A percentile compares a stretch with the other conserved stretches of the same genome.
These are phyloP conservation scores for Colletotrichum sp. DNA, from an alignment of 2,329 filamentous ascomycete species.

Conservation along the genomic window DNA sequence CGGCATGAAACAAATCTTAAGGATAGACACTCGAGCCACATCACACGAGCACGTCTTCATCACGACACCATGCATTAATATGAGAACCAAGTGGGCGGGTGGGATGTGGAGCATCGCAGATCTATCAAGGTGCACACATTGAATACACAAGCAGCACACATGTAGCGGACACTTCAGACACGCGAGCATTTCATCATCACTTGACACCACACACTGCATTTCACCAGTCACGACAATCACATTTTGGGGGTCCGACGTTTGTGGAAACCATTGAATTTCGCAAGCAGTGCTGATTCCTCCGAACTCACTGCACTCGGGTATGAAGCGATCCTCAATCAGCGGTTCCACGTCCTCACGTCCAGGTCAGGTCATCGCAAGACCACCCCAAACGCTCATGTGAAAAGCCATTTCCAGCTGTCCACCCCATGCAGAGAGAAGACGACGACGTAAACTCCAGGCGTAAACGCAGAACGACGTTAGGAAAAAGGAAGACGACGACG, in stretches of 20 bases:
- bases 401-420: constrained; percentile 64
- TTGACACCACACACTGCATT: not conserved
- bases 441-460: constrained; percentile 17
- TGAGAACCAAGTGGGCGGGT: not conserved
- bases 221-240: not conserved
- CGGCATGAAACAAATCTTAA: not conserved
- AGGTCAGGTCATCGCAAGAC: constrained; percentile 36
- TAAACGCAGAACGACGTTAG: not conserved
- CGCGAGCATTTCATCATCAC: not conserved
- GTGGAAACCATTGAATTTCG: constrained; percentile 65
- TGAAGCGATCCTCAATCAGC: constrained; percentile 69
- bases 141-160: not conserved
- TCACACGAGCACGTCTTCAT: not conserved
- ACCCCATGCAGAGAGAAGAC: constrained; percentile 51
- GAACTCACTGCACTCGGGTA: constrained; percentile 58
- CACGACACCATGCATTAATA: not conserved
- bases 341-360: constrained; percentile 66
- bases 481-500: not conserved
- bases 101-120: not conserved
- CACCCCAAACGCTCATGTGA: constrained; percentile 57
- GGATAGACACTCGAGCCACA: not conserved
- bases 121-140: not conserved
- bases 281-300: constrained; percentile 56
- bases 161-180: not conserved
- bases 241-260: not conserved